Conservation (phyloP, 2,329 filamentous ascomycete species). For the Fusarium pseudograminearum region DNA sequence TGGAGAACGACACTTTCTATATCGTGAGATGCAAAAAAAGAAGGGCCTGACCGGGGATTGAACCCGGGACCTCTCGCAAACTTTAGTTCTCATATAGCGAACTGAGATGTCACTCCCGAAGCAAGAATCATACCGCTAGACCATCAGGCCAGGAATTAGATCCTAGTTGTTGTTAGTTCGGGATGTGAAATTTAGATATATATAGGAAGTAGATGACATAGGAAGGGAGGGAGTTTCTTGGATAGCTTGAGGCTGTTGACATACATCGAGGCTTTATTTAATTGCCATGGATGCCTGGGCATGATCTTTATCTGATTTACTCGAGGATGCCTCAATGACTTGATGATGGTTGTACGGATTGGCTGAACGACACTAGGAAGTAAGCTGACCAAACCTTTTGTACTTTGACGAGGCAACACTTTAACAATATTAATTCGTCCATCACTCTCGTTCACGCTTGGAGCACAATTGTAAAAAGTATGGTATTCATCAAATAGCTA, state of each 20-base stretch:
- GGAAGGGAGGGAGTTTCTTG: neutral
- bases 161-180: conserved; percentile 13
- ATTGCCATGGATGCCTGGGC: too few relatives aligned
- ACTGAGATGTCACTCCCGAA: conserved; percentile 37
- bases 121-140: conserved; percentile 41
- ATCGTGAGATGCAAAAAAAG: neutral
- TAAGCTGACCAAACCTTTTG: neutral
- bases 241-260: rapidly evolving
- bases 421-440: neutral
- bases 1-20: too few relatives aligned
- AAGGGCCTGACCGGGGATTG: conserved; percentile 60
- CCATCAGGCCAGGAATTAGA: conserved; percentile 35
- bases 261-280: neutral
- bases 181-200: rapidly evolving
- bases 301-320: neutral
- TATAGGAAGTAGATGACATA: neutral
- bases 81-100: conserved; percentile 7
- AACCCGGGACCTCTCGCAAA: conserved; percentile 61
- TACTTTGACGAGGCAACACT: neutral
- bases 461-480: neutral
- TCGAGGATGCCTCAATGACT: too few relatives aligned
- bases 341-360: neutral
- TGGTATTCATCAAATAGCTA: conserved; percentile 15
- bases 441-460: neutral
- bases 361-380: neutral